Conservation (phyloP, 2,329 filamentous ascomycete genomes). For the Didymella glomerata region DNA sequence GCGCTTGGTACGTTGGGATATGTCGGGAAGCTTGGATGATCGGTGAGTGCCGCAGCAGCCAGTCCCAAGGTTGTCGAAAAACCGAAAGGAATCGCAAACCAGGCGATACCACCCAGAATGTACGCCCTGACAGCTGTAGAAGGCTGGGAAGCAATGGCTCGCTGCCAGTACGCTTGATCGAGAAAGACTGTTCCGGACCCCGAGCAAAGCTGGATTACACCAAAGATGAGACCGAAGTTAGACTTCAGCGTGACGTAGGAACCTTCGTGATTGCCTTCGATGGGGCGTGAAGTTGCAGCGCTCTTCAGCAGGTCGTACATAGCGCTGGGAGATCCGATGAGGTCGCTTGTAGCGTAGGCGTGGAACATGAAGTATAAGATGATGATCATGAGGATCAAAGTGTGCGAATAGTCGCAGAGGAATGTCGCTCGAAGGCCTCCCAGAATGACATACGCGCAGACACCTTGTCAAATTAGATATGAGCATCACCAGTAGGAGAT, state of each 20-base stretch:
- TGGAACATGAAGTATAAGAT: conserved; percentile 58
- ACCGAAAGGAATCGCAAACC: conserved; percentile 57
- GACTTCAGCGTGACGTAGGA: conserved; percentile 54
- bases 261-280: conserved; percentile 52
- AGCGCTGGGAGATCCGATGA: conserved; percentile 51
- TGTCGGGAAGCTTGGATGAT: conserved; percentile 55
- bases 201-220: conserved; percentile 54
- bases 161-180: conserved; percentile 59
- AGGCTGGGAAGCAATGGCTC: conserved; percentile 49
- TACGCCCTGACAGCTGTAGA: conserved; percentile 42
- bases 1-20: conserved; percentile 47
- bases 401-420: conserved; percentile 53
- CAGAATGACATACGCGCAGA: conserved; percentile 48
- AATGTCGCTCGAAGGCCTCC: conserved; percentile 55
- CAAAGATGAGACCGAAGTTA: conserved; percentile 56
- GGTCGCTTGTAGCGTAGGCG: conserved; percentile 51
- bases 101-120: conserved; percentile 55
- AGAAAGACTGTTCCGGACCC: conserved; percentile 52
- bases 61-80: conserved; percentile 57
- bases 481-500: too few relatives aligned
- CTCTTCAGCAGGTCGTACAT: conserved; percentile 54
- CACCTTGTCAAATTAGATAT: conserved; percentile 32
- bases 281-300: conserved; percentile 49
- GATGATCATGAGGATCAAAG: conserved; percentile 54
- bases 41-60: conserved; percentile 55